Percentiles rank a stretch among this genome's conserved stretches.
phyloP scores from a whole-genome alignment of 2,329 filamentous ascomycete genomes.

The Paecilomyces niveus region DNA sequence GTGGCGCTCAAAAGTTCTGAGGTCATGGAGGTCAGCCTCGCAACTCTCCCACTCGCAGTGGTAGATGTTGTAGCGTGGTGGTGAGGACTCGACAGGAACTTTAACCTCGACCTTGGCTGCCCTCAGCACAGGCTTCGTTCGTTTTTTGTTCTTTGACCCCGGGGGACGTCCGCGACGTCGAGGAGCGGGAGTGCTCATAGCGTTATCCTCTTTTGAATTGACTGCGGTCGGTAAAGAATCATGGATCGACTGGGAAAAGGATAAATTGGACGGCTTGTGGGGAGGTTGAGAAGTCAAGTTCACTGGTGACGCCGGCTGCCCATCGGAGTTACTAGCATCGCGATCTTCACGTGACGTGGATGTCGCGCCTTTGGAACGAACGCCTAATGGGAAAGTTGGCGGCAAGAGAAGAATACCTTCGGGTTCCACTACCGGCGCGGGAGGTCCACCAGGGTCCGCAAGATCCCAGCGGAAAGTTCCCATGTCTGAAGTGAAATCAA shows the following conservation, averaged over 20 bases:
- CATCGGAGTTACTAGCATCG: not conserved
- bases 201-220: not conserved
- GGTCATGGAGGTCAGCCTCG: conserved; percentile 53
- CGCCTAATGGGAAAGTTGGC: conserved; percentile 13
- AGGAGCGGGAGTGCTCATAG: conserved; percentile 1
- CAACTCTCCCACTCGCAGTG: conserved; percentile 54
- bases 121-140: conserved; percentile 5
- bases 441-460: conserved; percentile 50
- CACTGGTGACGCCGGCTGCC: conserved; percentile 2
- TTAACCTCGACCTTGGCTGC: conserved; percentile 12
- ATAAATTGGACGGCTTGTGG: not conserved
- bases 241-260: conserved; percentile 1
- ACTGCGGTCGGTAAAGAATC: conserved; percentile 1
- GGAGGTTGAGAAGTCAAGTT: not conserved
- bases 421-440: conserved; percentile 18
- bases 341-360: conserved; percentile 3
- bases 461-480: conserved; percentile 56
- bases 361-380: conserved; percentile 1
- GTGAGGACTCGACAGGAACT: conserved; percentile 8
- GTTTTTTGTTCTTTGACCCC: conserved; percentile 21
- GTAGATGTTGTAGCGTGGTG: conserved; percentile 37
- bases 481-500: conserved; percentile 46
- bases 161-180: conserved; percentile 20
- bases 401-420: conserved; percentile 16
- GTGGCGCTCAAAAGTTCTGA: conserved; percentile 54